phyloP scores from a whole-genome alignment of 306 rosid species.

The Quercus mongolica region DNA sequence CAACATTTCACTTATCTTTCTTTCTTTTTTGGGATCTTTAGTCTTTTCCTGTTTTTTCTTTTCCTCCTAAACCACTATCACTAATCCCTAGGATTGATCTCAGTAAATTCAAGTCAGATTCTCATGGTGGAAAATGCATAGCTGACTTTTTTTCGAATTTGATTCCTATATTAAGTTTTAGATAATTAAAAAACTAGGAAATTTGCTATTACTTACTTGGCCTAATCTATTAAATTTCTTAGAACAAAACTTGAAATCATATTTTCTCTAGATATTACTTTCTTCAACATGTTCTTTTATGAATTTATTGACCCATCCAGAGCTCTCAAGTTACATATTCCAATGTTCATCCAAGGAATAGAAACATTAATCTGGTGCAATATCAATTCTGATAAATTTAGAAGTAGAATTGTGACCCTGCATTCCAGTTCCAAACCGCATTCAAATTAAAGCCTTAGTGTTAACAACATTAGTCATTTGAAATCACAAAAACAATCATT shows the following conservation, averaged over 20 bases:
- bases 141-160: background rate
- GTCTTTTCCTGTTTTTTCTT: background rate
- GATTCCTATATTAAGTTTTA: background rate
- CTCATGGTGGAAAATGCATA: background rate
- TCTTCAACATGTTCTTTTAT: background rate
- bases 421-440: background rate
- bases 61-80: background rate
- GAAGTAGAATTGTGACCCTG: background rate
- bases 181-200: background rate
- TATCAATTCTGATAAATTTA: background rate
- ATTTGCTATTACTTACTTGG: background rate
- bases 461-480: background rate
- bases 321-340: too few relatives aligned
- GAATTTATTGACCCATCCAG: background rate
- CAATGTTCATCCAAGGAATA: background rate
- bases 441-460: background rate
- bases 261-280: background rate
- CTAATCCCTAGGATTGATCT: background rate
- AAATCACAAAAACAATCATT: background rate
- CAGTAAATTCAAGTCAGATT: background rate
- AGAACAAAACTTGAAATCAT: background rate
- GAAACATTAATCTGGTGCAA: background rate
- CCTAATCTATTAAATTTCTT: background rate
- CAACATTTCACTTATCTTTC: too few relatives aligned
- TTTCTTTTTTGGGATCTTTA: background rate